phyloP scores from a whole-genome alignment of 2,329 filamentous ascomycete genomes.

The Colletotrichum tropicale region DNA sequence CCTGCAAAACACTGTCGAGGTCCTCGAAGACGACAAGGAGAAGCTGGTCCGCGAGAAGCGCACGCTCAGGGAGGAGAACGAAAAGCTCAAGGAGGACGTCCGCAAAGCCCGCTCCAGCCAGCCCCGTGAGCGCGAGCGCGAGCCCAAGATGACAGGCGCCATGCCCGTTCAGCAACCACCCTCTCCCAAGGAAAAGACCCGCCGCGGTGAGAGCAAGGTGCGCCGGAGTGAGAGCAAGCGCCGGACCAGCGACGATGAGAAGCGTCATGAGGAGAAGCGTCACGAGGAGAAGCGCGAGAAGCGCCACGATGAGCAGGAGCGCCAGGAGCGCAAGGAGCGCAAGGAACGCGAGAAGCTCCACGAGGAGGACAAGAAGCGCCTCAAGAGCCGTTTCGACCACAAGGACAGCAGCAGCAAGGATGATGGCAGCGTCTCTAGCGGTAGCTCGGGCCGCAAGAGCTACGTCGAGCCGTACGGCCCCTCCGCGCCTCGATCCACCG shows the following conservation, averaged over 20 bases:
- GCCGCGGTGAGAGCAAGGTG: constrained; percentile 32
- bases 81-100: constrained; percentile 17
- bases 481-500: not conserved
- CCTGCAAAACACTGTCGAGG: constrained; percentile 19
- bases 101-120: constrained; percentile 7
- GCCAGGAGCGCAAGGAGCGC: constrained; percentile 25
- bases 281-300: constrained; percentile 40
- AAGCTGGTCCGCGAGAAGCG: constrained; percentile 25
- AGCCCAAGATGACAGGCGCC: constrained; percentile 27
- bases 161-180: constrained; percentile 26
- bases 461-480: constrained; percentile 23
- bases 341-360: constrained; percentile 23
- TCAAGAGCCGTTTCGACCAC: constrained; percentile 39
- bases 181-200: constrained; percentile 26
- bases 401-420: constrained; percentile 24
- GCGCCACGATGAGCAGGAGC: constrained; percentile 34
- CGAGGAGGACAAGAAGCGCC: constrained; percentile 38
- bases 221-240: constrained; percentile 28
- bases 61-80: constrained; percentile 29
- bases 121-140: constrained; percentile 8
- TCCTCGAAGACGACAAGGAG: constrained; percentile 41
- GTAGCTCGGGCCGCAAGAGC: constrained; percentile 27
- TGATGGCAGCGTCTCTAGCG: constrained; percentile 26
- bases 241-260: constrained; percentile 10
- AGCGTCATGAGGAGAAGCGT: constrained; percentile 26